Base-by-base conservation (phyloP, 2,329 filamentous ascomycete genomes). In the Myriosclerotinia duriaeana region DNA sequence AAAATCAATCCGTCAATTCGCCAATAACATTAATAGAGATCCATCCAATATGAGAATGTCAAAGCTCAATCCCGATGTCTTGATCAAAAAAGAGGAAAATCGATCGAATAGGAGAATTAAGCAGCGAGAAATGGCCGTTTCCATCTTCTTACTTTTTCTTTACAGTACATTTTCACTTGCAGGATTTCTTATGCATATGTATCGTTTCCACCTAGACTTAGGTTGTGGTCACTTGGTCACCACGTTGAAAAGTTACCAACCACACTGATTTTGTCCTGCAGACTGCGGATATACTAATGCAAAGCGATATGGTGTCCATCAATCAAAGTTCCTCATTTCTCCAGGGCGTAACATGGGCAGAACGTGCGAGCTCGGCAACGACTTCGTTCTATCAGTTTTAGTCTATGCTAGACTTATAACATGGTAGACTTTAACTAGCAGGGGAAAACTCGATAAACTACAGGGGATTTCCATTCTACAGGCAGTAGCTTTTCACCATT, bases 251-350 rank as follows among this genome's bases (percentile, higher is more conserved):
- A 53, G 56, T 53, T 66, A 66, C 64, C 64, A 66, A 66, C 64
- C 64, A 66, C 64, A 52, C 48, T 66, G 64, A 66, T 61, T 66
- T 66, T 53, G 55, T 15, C 64, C 64, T 66, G 64, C 64, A 66
- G 64, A 66, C 26, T 61, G 64, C 64, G 64, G 64, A 66, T 61
- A 59, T 66, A 61, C 64, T 66, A 66, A 59, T 65, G 64, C 55
- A 66, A 36, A 60, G 64, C 64, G 64, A 66, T 66, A 66, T 38
- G 55, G 26, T 46, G 17, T 66, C 55, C 54, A 36, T 66, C 64
- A 66, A 66, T 66, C 64, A 66, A 44, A 61, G 40, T 34, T 46
- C 26, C 40, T 61, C 26, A 61, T 53, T 61, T 36, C 55, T 66
- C 50, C 64, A 66, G 50, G 55, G 64, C 55, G 22, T 66, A 53